A percentile compares a stretch with the other conserved stretches of the same genome.
Conservation (phyloP, 2,329 filamentous ascomycete genomes). For the Monosporascus cannonballus region DNA sequence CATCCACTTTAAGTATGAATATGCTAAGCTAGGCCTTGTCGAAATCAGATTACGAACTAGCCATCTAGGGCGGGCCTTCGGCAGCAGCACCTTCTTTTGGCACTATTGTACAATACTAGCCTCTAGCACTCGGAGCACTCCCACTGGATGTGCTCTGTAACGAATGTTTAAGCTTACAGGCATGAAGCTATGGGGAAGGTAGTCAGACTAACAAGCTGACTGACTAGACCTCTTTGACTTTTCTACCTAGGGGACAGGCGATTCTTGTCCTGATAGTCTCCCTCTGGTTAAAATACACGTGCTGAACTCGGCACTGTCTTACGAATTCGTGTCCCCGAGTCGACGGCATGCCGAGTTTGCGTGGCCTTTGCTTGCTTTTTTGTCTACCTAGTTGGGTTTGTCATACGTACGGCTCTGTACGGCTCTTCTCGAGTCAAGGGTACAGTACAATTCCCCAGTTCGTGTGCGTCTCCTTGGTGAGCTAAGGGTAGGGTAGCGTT, state of each 20-base stretch:
- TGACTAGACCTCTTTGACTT: neutral
- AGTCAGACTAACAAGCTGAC: too few relatives aligned
- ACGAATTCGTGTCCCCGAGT: constrained; percentile 10
- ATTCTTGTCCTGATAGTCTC: neutral
- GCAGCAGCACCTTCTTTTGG: neutral
- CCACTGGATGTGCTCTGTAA: too few relatives aligned
- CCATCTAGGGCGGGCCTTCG: constrained; percentile 5
- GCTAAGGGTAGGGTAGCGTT: constrained; percentile 25
- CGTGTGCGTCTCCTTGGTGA: constrained; percentile 19
- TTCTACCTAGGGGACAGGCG: neutral
- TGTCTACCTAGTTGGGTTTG: constrained; percentile 15
- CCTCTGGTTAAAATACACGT: neutral
- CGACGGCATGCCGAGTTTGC: constrained; percentile 18
- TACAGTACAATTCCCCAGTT: constrained; percentile 9
- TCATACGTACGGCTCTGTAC: constrained; percentile 11
- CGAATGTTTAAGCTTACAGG: too few relatives aligned
- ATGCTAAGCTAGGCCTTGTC: constrained; percentile 1
- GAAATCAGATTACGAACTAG: constrained; percentile 16
- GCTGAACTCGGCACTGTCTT: constrained; percentile 10
- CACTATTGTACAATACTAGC: neutral
- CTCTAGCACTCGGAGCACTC: too few relatives aligned
- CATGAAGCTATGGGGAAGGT: too few relatives aligned
- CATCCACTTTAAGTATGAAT: constrained; percentile 11
- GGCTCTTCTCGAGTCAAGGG: constrained; percentile 17
- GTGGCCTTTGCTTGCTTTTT: constrained; percentile 21